Percentiles rank a stretch among this genome's conserved stretches.
phyloP scores from a whole-genome alignment of 768 basidiomycete species.

The Chalciporus pseudorubinellus region DNA sequence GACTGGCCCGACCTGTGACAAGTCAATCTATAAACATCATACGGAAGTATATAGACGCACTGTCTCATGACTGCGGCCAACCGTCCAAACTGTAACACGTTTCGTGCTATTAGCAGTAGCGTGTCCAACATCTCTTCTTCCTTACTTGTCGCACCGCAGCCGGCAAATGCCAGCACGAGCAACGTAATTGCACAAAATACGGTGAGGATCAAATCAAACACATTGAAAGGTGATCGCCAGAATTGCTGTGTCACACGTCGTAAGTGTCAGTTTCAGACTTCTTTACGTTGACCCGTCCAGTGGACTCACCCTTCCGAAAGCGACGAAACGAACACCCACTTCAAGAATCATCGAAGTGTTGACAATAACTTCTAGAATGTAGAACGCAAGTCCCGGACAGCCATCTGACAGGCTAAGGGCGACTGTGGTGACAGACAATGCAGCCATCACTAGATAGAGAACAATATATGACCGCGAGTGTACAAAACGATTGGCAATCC shows the following conservation, averaged over 20 bases:
- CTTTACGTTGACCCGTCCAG: not conserved
- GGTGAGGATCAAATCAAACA: constrained; percentile 86
- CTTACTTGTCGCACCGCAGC: constrained; percentile 78
- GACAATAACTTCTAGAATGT: constrained; percentile 84
- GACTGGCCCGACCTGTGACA: constrained; percentile 75
- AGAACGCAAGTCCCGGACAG: constrained; percentile 87
- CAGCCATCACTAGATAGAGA: constrained; percentile 87
- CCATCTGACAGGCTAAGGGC: constrained; percentile 78
- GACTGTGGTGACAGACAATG: constrained; percentile 82
- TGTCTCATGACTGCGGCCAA: constrained; percentile 92
- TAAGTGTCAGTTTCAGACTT: constrained; percentile 4
- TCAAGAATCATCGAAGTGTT: constrained; percentile 92
- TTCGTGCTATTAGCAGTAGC: constrained; percentile 85
- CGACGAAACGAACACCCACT: constrained; percentile 87
- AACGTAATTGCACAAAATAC: constrained; percentile 87
- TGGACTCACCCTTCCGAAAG: constrained; percentile 81
- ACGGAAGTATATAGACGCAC: constrained; percentile 45
- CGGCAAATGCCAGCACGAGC: constrained; percentile 83
- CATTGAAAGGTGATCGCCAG: constrained; percentile 92
- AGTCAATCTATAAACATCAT: constrained; percentile 5
- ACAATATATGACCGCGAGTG: constrained; percentile 86
- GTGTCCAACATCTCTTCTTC: constrained; percentile 95
- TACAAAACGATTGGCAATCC: constrained; percentile 87
- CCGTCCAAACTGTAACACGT: constrained; percentile 88
- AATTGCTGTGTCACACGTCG: constrained; percentile 65